Evolutionary conservation across 805 yeast genomes (phyloP), one percentile per base, ranked within the genome.

Genomic region (Saitoella complicata): DNA sequence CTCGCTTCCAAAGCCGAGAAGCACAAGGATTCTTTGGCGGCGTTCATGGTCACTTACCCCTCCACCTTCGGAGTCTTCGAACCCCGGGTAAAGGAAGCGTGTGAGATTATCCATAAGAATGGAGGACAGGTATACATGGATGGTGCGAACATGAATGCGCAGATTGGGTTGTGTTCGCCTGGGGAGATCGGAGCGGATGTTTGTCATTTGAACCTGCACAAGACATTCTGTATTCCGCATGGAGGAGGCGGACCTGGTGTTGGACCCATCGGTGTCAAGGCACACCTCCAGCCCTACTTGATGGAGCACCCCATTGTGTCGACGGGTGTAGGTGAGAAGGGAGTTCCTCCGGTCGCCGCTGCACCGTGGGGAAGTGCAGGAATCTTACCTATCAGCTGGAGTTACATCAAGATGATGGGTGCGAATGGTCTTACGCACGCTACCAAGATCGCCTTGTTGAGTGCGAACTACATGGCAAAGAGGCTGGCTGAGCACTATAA

Each of bases 211-310:
- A 91, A 91, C 62, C 70, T 91, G 59, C 98, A 91, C 70, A 91
- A 91, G 67, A 91, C 98, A 1, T 91, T 91, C 69, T 86, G 96
- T 40, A 85, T 91, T 58, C 93, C 95, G 45, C 98, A 91, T 58
- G 98, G 98, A 58, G 98, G 98, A 59, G 98, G 98, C 60, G 98
- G 98, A 38, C 98, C 98, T 38, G 98, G 97, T 59, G 94, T 86
- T 56, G 98, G 96, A 12, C 97, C 97, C 43, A 91, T 91, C 51
- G 85, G 97, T 71, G 97, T 88, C 46, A 79, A 78, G 53, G 66
- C 71, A 42, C 94, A 85, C 62, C 69, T 91, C 55, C 72, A 71
- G 39, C 83, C 84, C 44, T 86, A 75, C 64, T 71, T 91, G 55
- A 98, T 98, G 40, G 67, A 69, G 9, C 96, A 91, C 63, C 71